A percentile compares a stretch with the other conserved stretches of the same genome.
Conservation (phyloP, 2,329 filamentous ascomycete genomes). For the Aspergillus amoenus region DNA sequence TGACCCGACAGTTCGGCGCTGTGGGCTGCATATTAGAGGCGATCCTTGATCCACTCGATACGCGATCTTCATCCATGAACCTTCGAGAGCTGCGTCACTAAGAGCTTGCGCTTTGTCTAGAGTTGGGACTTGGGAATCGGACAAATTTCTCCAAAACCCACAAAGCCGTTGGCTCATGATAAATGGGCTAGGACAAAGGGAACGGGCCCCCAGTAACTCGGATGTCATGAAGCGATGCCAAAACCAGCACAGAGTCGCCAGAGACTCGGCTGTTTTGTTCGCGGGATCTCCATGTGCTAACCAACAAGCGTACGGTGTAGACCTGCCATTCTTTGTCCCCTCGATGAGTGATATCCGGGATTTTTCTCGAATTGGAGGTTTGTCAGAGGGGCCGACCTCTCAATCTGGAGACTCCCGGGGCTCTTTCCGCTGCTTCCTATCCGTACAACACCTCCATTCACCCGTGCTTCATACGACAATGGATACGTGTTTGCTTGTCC, state of each 20-base stretch:
- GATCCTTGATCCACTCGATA: slow-evolving; percentile 11
- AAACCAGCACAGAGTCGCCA: too few species aligned
- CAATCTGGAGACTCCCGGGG: too few species aligned
- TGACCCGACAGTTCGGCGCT: slow-evolving; percentile 13
- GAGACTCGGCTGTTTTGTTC: neutral
- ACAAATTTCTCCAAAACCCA: neutral
- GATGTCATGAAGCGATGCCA: neutral
- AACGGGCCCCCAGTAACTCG: neutral
- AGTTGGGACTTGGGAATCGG: neutral
- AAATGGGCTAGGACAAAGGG: neutral
- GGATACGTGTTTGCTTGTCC: neutral
- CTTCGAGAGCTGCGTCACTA: neutral
- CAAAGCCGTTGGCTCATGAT: neutral
- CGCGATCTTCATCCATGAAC: neutral
- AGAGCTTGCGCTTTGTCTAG: neutral
- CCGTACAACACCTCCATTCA: too few species aligned
- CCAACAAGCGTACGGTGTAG: neutral
- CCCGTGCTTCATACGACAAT: too few species aligned
- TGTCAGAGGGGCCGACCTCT: neutral
- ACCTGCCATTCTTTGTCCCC: neutral
- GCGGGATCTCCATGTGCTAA: neutral
- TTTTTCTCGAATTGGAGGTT: slow-evolving; percentile 13
- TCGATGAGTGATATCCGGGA: neutral
- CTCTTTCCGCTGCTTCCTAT: too few species aligned
- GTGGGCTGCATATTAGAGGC: slow-evolving; percentile 8